These are phyloP conservation scores for Centrapalus pauciflorus DNA, from an alignment of 129 eudicot genomes.

Conservation along the genomic window DNA sequence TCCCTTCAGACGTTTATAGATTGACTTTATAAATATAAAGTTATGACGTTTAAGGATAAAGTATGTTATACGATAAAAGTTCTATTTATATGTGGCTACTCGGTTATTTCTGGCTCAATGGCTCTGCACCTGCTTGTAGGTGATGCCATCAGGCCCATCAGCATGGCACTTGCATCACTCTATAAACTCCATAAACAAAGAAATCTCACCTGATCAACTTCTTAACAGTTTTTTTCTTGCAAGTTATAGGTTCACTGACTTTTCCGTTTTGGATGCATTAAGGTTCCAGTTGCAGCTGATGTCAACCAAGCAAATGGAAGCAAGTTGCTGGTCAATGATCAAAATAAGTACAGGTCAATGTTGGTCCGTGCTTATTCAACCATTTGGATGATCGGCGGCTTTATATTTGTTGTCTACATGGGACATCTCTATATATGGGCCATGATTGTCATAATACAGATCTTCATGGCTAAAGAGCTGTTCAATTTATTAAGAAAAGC, in stretches of 20 bases:
- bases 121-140: too few species aligned
- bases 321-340: conserved; percentile 54
- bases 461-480: conserved; percentile 80
- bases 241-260: not conserved
- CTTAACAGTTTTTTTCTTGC: not conserved
- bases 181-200: not conserved
- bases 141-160: too few species aligned
- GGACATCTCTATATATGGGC: conserved; percentile 95
- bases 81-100: too few species aligned
- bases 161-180: not conserved
- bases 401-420: conserved; percentile 61
- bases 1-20: too few species aligned
- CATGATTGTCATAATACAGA: conserved; percentile 83
- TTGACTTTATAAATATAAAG: too few species aligned
- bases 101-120: too few species aligned
- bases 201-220: not conserved
- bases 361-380: conserved; percentile 66
- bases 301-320: conserved; percentile 54
- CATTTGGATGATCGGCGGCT: conserved; percentile 94
- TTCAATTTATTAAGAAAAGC: conserved; percentile 67
- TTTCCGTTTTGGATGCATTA: not conserved
- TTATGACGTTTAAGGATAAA: too few species aligned
- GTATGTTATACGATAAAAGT: too few species aligned
- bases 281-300: conserved; percentile 60
- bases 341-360: conserved; percentile 75